phyloP scores from a whole-genome alignment of 129 eudicot genomes.

The Saposhnikovia divaricata region DNA sequence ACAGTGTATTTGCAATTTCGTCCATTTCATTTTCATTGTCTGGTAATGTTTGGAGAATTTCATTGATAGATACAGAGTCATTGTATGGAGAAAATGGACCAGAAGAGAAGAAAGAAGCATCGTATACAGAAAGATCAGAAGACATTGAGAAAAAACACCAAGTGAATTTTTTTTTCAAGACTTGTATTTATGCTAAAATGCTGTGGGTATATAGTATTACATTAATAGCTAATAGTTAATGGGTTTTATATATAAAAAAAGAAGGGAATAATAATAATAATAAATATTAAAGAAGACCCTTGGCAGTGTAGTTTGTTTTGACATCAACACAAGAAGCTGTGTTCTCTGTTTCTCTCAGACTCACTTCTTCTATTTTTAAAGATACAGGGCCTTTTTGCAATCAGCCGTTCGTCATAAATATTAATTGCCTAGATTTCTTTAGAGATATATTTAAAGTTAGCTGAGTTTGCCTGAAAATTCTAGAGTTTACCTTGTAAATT shows the following conservation, averaged over 20 bases:
- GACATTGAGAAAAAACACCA: conserved; percentile 38
- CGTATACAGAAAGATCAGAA: conserved; percentile 57
- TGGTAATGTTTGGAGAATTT: conserved; percentile 35
- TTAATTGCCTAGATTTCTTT: no score
- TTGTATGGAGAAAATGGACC: conserved; percentile 54
- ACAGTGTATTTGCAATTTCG: conserved; percentile 40
- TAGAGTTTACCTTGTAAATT: not conserved
- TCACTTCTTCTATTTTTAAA: no score
- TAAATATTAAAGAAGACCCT: not conserved
- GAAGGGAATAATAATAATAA: not conserved
- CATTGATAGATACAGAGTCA: conserved; percentile 25
- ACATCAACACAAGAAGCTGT: not conserved
- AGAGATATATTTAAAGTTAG: no score
- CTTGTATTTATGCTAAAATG: not conserved
- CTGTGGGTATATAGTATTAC: not conserved
- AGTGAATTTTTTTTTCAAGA: not conserved
- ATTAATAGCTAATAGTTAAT: not conserved
- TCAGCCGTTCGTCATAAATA: not conserved
- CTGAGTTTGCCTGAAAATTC: not conserved
- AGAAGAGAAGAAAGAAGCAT: conserved; percentile 42
- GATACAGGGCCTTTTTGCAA: no score
- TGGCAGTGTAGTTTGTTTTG: not conserved
- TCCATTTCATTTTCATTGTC: conserved; percentile 29
- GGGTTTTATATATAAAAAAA: not conserved
- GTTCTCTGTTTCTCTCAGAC: not conserved